A percentile compares a stretch with the other conserved stretches of the same genome.
Conservation (phyloP, 1,284 basidiomycete species). For the Mycosarcoma maydis region DNA sequence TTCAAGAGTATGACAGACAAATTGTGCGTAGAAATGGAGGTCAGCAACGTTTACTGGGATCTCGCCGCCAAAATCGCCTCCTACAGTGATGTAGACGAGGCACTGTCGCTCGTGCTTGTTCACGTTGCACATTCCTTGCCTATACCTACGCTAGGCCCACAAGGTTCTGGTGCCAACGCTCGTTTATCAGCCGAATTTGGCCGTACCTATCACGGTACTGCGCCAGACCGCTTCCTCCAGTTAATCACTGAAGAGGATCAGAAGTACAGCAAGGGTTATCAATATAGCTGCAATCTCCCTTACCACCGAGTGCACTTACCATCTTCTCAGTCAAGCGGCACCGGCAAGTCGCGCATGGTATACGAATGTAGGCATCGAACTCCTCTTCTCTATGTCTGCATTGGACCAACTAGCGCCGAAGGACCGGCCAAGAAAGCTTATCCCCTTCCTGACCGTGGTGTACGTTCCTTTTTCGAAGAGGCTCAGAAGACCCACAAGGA, state of each 20-base stretch:
- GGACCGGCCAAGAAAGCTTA: background rate
- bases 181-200: constrained; percentile 1
- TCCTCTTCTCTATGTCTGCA: constrained; percentile 28
- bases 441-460: constrained; percentile 5
- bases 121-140: too few species aligned
- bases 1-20: too few species aligned
- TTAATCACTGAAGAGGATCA: background rate
- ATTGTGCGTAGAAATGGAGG: too few species aligned
- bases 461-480: constrained; percentile 1
- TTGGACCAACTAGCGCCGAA: background rate
- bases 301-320: constrained; percentile 8
- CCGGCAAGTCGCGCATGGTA: constrained; percentile 28
- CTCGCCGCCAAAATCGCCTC: too few species aligned
- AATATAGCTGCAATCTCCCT: background rate
- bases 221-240: constrained; percentile 5
- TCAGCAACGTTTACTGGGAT: too few species aligned
- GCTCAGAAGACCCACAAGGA: background rate
- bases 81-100: too few species aligned
- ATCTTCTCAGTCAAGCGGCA: constrained; percentile 35
- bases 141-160: too few species aligned
- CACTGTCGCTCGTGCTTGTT: too few species aligned
- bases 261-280: background rate
- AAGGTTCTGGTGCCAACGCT: background rate
- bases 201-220: constrained; percentile 2
- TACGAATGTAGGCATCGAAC: constrained; percentile 1